A percentile compares a stretch with the other conserved stretches of the same genome.
These are phyloP conservation scores for Suhomyces sp. DNA, from an alignment of 805 yeast genomes.

Conservation along the genomic window DNA sequence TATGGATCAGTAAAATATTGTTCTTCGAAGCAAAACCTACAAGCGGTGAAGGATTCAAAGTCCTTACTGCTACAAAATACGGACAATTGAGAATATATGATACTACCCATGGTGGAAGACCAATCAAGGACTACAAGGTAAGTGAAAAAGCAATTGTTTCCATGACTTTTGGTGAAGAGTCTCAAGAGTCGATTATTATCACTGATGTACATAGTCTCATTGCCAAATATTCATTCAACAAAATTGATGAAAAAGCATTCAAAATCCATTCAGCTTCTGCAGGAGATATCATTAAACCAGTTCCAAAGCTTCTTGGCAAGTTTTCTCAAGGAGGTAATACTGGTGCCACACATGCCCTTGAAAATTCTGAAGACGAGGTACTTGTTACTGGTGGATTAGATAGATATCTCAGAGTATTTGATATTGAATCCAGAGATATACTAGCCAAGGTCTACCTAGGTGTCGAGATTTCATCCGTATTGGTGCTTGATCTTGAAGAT, in stretches of 20 bases:
- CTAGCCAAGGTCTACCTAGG: slow-evolving; percentile 76
- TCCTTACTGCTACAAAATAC: slow-evolving; percentile 67
- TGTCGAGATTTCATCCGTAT: slow-evolving; percentile 58
- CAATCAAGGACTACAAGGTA: slow-evolving; percentile 55
- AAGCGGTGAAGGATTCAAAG: slow-evolving; percentile 36
- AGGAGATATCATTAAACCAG: slow-evolving; percentile 44
- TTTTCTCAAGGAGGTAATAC: slow-evolving; percentile 49
- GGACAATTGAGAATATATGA: slow-evolving; percentile 80
- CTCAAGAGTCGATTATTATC: slow-evolving; percentile 49
- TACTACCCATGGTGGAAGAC: slow-evolving; percentile 65
- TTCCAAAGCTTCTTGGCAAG: slow-evolving; percentile 62
- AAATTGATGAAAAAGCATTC: slow-evolving; percentile 36
- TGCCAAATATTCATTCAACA: slow-evolving; percentile 46
- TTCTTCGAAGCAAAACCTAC: slow-evolving; percentile 35
- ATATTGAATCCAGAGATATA: slow-evolving; percentile 55
- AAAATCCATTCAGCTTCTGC: slow-evolving; percentile 43
- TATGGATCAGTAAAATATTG: slow-evolving; percentile 66
- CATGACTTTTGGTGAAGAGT: slow-evolving; percentile 32
- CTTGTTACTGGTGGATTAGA: slow-evolving; percentile 84
- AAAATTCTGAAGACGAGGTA: slow-evolving; percentile 37
- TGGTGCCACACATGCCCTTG: slow-evolving; percentile 76
- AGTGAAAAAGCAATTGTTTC: slow-evolving; percentile 55
- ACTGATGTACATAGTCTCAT: slow-evolving; percentile 72
- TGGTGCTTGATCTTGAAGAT: slow-evolving; percentile 50
- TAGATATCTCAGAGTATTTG: slow-evolving; percentile 78